A percentile compares a stretch with the other conserved stretches of the same genome.
phyloP scores from a whole-genome alignment of 1,284 basidiomycete species.

The Apiotrichum gracile region DNA sequence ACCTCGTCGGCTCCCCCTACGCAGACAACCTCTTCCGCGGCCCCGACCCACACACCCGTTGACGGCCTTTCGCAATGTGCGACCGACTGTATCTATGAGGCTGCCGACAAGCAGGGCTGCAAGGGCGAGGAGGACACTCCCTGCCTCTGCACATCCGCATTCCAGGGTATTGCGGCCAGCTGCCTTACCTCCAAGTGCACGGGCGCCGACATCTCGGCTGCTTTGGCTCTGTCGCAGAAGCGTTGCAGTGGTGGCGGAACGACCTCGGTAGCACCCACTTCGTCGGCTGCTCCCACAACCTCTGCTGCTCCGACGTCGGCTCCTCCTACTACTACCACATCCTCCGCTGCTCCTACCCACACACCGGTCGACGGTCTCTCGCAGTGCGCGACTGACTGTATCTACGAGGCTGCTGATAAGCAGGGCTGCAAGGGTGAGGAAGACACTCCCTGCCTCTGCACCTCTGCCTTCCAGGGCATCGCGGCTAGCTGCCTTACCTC shows the following conservation, averaged over 20 bases:
- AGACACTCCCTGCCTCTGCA: constrained; percentile 6
- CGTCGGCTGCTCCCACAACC: neutral
- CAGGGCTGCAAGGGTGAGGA: constrained; percentile 1
- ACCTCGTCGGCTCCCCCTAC: neutral
- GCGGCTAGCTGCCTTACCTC: neutral
- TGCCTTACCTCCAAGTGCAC: neutral
- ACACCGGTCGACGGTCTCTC: neutral
- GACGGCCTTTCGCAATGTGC: neutral
- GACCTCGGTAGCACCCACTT: neutral
- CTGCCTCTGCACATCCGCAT: constrained; percentile 2
- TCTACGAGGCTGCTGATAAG: neutral
- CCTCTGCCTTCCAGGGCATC: neutral
- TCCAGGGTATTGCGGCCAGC: neutral
- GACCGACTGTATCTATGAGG: neutral
- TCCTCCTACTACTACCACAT: neutral
- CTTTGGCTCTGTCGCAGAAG: neutral
- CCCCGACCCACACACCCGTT: neutral
- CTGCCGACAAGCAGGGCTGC: neutral
- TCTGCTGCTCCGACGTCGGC: neutral
- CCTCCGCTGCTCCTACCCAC: neutral
- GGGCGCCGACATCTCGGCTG: neutral
- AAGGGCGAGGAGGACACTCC: constrained; percentile 1
- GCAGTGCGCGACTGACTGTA: neutral
- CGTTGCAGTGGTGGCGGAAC: neutral
- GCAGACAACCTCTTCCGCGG: neutral